Conservation (phyloP, 805 yeast species). For the Yamadazyma ubonensis region DNA sequence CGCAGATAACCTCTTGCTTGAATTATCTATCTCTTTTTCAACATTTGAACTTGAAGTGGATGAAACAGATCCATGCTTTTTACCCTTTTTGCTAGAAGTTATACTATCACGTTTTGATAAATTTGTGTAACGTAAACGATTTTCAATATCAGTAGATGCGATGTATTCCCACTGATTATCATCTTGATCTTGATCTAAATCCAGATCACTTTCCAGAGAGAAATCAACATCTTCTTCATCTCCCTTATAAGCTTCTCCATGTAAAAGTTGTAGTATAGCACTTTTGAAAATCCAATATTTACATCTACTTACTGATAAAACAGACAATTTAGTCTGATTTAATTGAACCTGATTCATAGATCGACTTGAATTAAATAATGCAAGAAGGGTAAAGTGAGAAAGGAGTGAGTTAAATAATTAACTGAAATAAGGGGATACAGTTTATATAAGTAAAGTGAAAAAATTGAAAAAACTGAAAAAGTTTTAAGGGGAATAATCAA, state of each 20-base stretch:
- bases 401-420: no score
- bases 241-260: slow-evolving; percentile 25
- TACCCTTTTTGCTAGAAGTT: not conserved
- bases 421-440: no score
- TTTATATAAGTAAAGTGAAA: not conserved
- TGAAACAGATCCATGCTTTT: slow-evolving; percentile 13
- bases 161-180: not conserved
- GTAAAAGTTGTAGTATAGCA: slow-evolving; percentile 49
- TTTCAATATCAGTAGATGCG: not conserved
- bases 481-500: not conserved
- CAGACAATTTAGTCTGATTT: slow-evolving; percentile 44
- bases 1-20: slow-evolving; percentile 22
- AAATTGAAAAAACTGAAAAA: not conserved
- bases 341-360: slow-evolving; percentile 45
- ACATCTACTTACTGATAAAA: slow-evolving; percentile 53
- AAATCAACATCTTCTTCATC: slow-evolving; percentile 8
- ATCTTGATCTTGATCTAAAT: not conserved
- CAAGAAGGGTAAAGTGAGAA: no score
- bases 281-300: slow-evolving; percentile 54
- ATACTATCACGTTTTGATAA: slow-evolving; percentile 4
- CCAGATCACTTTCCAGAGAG: not conserved
- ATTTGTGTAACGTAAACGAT: not conserved
- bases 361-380: not conserved
- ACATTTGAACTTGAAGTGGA: slow-evolving; percentile 13
- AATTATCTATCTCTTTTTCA: slow-evolving; percentile 25